Evolutionary conservation across 2,329 filamentous ascomycete species (phyloP), one percentile per base, ranked within the genome.

Genomic region (Teratosphaeriaceae sp.): DNA sequence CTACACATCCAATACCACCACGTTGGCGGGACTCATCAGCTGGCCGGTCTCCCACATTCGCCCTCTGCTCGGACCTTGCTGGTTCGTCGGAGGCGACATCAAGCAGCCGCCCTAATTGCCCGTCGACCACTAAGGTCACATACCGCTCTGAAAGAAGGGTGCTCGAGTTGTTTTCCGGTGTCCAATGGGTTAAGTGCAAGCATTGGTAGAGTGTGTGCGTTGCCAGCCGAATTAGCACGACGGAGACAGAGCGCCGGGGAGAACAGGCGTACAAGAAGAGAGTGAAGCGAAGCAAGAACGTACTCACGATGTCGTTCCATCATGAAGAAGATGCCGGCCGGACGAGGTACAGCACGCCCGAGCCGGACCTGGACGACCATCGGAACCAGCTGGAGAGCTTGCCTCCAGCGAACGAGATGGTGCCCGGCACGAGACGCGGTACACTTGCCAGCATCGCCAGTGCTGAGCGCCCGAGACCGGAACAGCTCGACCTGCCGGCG

Each of bases 41-140:
- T 68, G 76, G 69, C 71, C 78, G 72, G 79, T 85, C 68, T 83
- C 81, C 68, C 83, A 84, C 72, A 75, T 84, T 66, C 84, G 84
- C 76, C 89, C 88, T 79, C 86, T 94, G 74, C 83, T 90, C 68
- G 88, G 88, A 76, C 90, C 88, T 71, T 82, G 82, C 76, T 87
- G 88, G 88, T 88, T 94, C 81, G 90, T 90, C 70, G 82, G 82
- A 76, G 89, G 88, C 75, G 87, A 92, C 76, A 55, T 62, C 51
- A 92, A 88, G 76, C 90, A 94, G 73, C 90, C 92, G 67, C 90
- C 90, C 77, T 97, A 97, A 96, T 72, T 90, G 68, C 75, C 58
- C 66, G 66, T 67, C 55, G 7, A 31, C 54, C 5, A 33, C 33
- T 40, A 52, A 31, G n/a, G 44, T 38, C 31, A 48, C 23, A 12